Conservation (phyloP, 495 filamentous ascomycete species). For the Parathielavia appendiculata region DNA sequence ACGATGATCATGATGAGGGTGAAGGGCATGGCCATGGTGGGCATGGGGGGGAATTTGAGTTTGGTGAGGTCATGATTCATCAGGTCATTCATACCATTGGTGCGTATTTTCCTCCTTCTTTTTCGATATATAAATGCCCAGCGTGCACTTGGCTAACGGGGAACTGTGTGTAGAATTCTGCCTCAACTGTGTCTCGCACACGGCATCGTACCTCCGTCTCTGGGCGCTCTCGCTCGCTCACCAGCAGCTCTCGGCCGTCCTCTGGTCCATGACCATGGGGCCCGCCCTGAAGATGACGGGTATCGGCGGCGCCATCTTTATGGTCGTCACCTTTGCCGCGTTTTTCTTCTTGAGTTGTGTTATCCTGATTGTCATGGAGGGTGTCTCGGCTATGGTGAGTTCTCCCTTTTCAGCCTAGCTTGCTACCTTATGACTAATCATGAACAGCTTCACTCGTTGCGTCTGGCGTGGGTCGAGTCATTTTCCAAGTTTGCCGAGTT, state of each 20-base stretch:
- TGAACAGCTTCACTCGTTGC: constrained; percentile 70
- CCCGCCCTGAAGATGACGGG: constrained; percentile 64
- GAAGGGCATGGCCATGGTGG: constrained; percentile 61
- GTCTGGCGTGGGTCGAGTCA: constrained; percentile 99
- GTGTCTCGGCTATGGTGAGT: constrained; percentile 48
- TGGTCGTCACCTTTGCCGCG: constrained; percentile 71
- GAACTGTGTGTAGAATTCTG: constrained; percentile 70
- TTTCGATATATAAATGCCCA: background rate
- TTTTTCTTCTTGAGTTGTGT: constrained; percentile 84
- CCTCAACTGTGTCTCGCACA: constrained; percentile 98
- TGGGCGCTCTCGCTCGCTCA: constrained; percentile 97
- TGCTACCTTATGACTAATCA: background rate
- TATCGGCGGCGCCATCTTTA: constrained; percentile 66
- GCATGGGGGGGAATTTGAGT: constrained; percentile 74
- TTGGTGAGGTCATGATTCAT: constrained; percentile 94
- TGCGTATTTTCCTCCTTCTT: constrained; percentile 38
- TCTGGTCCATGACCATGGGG: constrained; percentile 92
- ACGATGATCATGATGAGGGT: constrained; percentile 50
- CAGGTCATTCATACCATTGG: constrained; percentile 98
- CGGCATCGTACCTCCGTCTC: constrained; percentile 95
- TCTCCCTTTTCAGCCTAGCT: constrained; percentile 8
- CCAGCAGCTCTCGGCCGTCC: constrained; percentile 91
- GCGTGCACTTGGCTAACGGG: constrained; percentile 11
- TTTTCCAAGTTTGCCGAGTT: constrained; percentile 99
- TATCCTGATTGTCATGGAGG: constrained; percentile 60